Percentiles rank a stretch among this genome's conserved stretches.
phyloP scores from a whole-genome alignment of 176 grass and related monocot genomes.

The Avena sativa region DNA sequence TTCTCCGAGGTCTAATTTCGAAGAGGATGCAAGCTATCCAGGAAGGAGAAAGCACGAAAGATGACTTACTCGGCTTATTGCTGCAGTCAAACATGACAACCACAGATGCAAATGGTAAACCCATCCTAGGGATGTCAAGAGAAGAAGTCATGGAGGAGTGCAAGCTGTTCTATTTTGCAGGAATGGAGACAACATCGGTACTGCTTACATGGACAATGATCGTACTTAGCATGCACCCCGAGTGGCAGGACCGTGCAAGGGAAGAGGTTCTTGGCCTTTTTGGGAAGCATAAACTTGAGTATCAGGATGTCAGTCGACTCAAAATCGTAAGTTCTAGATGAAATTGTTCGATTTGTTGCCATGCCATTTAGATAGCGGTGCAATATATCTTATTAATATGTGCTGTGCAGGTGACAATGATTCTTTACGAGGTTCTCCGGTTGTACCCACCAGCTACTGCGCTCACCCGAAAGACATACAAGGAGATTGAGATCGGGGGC shows the following conservation, averaged over 20 bases:
- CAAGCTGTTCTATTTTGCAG: constrained; percentile 83
- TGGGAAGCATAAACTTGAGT: constrained; percentile 49
- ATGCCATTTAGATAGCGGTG: background rate
- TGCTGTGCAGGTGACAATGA: constrained; percentile 65
- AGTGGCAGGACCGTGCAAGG: constrained; percentile 66
- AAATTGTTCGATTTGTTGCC: background rate
- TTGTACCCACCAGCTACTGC: constrained; percentile 48
- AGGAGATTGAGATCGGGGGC: constrained; percentile 52
- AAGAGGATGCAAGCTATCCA: constrained; percentile 54
- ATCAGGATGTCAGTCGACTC: constrained; percentile 51
- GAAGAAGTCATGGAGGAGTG: constrained; percentile 75
- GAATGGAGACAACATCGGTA: constrained; percentile 75
- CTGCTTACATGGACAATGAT: constrained; percentile 75
- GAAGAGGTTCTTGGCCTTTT: constrained; percentile 64
- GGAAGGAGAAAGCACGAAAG: constrained; percentile 39
- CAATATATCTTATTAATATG: background rate
- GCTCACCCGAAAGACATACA: constrained; percentile 32
- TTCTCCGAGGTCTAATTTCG: constrained; percentile 46
- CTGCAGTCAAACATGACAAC: constrained; percentile 62
- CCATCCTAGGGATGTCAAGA: constrained; percentile 43
- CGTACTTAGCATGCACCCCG: constrained; percentile 63
- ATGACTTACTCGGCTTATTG: constrained; percentile 59
- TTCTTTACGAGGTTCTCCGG: constrained; percentile 69
- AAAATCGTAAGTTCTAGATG: constrained; percentile 56
- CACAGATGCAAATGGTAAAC: constrained; percentile 38